A percentile compares a stretch with the other conserved stretches of the same genome.
Conservation (phyloP, 2,329 filamentous ascomycete species). For the Colletotrichum sublineola region DNA sequence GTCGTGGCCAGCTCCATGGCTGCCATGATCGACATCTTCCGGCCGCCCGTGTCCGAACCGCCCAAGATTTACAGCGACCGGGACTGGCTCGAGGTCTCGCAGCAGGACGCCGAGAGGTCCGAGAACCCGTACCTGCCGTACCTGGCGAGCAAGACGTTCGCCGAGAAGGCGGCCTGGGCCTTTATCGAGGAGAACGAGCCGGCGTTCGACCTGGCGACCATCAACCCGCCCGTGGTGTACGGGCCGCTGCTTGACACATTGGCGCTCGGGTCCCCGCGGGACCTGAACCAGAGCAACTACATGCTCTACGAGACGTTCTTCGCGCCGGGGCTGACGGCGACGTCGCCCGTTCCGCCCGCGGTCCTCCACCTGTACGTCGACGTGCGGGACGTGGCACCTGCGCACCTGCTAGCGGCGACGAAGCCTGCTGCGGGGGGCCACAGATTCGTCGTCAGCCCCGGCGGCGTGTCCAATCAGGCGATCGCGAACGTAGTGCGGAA, state of each 20-base stretch:
- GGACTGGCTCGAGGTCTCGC: conserved; percentile 55
- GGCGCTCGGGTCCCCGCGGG: background rate
- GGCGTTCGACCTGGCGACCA: conserved; percentile 55
- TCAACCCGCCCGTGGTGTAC: conserved; percentile 39
- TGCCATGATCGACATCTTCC: conserved; percentile 55
- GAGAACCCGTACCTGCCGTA: conserved; percentile 60
- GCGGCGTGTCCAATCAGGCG: conserved; percentile 43
- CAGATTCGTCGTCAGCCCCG: conserved; percentile 45
- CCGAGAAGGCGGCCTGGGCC: conserved; percentile 50
- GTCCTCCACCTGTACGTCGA: conserved; percentile 47
- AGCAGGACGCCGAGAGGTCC: conserved; percentile 9
- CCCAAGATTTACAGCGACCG: conserved; percentile 59
- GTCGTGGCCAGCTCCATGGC: conserved; percentile 67
- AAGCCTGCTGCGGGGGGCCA: conserved; percentile 45
- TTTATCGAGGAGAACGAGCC: conserved; percentile 49
- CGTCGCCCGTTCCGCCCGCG: conserved; percentile 38
- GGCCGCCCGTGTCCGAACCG: conserved; percentile 53
- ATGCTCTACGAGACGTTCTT: conserved; percentile 30
- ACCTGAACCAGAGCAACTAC: conserved; percentile 34
- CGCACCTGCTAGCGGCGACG: conserved; percentile 46
- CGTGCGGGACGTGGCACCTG: conserved; percentile 47
- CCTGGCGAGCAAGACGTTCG: conserved; percentile 63
- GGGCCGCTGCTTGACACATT: conserved; percentile 25
- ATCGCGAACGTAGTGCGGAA: conserved; percentile 44
- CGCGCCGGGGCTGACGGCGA: conserved; percentile 4